Evolutionary conservation across 192 early-diverging fungal species (phyloP), one percentile per base, ranked within the genome.

Genomic region (Coemansia sp.): DNA sequence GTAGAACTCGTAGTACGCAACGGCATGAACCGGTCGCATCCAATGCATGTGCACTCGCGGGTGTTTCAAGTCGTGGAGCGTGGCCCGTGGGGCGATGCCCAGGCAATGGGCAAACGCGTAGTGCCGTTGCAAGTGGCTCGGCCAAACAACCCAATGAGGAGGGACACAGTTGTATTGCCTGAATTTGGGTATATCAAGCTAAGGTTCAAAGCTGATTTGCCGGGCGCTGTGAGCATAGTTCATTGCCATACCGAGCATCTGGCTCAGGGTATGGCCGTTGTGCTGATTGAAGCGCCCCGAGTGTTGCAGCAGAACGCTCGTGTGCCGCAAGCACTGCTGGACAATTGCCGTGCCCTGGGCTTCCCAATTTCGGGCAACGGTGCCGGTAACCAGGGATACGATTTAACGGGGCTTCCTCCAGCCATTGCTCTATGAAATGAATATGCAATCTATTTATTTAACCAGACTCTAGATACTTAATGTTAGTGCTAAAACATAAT

Each of bases 31-130:
- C 85, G 85, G 60, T 64, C 74, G 52, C 93, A 95, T 27, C 65
- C 84, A 57, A 83, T 94, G 81, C 92, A 95, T 72, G 68, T 95
- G 11, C 93, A 93, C 69, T 91, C 91, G 7, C 89, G 92, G 64
- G 67, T 62, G 2, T 95, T 95, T 83, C 89, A 93, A 71, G 78
- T 94, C 22, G 82, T 88, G 22, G 84, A 80, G 54, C 80, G 78
- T 41, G 83, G 86, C 54, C 41, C 41, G 1, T 45, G 12, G 12
- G 41, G 41, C 5, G 14, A 45, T 45, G 41, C 75, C 26, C 3
- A 9, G 4, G 51, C 20, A 3, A 4, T 20, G 51, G 20, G 11
- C 23, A 24, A 13, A 1, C 37, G 55, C n/a, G 29, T 35, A 12
- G 3, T 6, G 19, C n/a, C 29, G 16, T 7, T 20, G 24, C 51